Conservation (phyloP, 371 early-diverging fungal species). For the Saksenaea vasiformis region DNA sequence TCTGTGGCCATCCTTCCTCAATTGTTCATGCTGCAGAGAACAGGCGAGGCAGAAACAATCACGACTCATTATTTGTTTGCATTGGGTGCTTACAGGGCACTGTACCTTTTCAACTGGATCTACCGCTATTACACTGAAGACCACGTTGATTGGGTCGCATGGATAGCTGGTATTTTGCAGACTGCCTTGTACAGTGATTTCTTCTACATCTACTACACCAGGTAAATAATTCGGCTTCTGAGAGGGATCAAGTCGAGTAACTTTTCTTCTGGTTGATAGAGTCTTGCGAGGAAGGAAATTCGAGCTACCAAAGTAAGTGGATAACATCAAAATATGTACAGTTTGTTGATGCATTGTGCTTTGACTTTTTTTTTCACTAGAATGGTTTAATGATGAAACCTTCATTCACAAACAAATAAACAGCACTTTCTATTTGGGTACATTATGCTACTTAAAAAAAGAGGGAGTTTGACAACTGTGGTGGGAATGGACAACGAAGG, state of each 20-base stretch:
- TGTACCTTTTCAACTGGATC: constrained; percentile 97
- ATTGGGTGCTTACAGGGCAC: constrained; percentile 94
- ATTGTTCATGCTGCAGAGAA: constrained; percentile 93
- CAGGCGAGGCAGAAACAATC: constrained; percentile 98
- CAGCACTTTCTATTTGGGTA: no score
- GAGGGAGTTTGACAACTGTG: no score
- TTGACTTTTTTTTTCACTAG: not conserved
- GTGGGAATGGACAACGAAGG: no score
- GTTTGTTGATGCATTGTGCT: not conserved
- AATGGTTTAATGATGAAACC: constrained; percentile 13
- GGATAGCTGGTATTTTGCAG: constrained; percentile 91
- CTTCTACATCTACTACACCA: constrained; percentile 96
- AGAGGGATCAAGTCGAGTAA: not conserved
- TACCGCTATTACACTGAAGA: constrained; percentile 81
- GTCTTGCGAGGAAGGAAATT: constrained; percentile 88
- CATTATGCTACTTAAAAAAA: no score
- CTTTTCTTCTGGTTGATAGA: constrained; percentile 35
- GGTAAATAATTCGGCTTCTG: constrained; percentile 47
- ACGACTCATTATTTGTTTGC: constrained; percentile 98
- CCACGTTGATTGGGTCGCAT: constrained; percentile 73
- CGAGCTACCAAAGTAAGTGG: constrained; percentile 64
- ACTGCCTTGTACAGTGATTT: constrained; percentile 98
- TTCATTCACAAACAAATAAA: not conserved
- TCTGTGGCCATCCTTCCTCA: constrained; percentile 99
- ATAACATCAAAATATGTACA: not conserved